Evolutionary conservation across 306 rosid genomes (phyloP).

Genomic region (Cotoneaster glaucophyllus): DNA sequence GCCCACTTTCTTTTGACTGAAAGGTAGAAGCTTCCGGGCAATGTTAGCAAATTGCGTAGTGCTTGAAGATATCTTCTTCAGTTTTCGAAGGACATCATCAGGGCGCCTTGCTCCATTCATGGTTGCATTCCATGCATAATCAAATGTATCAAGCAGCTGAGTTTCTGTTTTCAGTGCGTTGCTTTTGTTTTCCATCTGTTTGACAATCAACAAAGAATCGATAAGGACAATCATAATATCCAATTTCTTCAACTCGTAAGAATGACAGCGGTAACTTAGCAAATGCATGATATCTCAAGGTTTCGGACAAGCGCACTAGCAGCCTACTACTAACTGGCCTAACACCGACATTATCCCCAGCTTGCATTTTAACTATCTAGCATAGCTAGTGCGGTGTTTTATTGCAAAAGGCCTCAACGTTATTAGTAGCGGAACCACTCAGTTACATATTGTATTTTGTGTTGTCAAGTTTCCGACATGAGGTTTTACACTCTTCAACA

Average conservation of each 20-base stretch:
- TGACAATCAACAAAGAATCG: constrained; percentile 12
- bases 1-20: constrained; percentile 57
- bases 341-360: too few relatives aligned
- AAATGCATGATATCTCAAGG: neutral
- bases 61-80: constrained; percentile 41
- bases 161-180: constrained; percentile 54
- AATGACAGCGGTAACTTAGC: neutral
- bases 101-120: constrained; percentile 54
- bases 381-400: too few relatives aligned
- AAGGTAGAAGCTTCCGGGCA: constrained; percentile 43
- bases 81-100: constrained; percentile 49
- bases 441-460: too few relatives aligned
- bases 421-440: too few relatives aligned
- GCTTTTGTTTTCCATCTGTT: constrained; percentile 66
- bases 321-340: too few relatives aligned
- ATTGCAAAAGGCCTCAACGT: too few relatives aligned
- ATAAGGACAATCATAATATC: neutral
- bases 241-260: neutral
- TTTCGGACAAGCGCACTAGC: too few relatives aligned
- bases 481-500: too few relatives aligned
- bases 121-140: constrained; percentile 78
- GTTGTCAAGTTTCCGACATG: too few relatives aligned
- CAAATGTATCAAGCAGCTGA: constrained; percentile 63
- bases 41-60: constrained; percentile 28
- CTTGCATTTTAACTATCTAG: too few relatives aligned